Percentiles rank a stretch among this genome's conserved stretches.
phyloP scores from a whole-genome alignment of 257 asterid genomes.

The Misopates orontium region DNA sequence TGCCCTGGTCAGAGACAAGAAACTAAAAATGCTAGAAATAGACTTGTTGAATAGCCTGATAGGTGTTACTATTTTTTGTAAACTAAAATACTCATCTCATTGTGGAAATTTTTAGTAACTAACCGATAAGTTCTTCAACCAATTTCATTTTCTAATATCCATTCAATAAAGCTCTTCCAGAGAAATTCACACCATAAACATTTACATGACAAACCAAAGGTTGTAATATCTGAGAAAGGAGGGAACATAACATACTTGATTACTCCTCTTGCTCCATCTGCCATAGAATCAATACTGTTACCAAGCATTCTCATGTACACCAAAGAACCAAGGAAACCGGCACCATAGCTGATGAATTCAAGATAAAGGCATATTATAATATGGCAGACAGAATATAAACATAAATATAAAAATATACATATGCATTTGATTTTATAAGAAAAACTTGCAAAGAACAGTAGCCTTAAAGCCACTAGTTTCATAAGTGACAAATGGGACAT shows the following conservation, averaged over 20 bases:
- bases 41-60: no score
- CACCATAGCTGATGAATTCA: slow-evolving; percentile 64
- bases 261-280: slow-evolving; percentile 84
- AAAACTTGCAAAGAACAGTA: slow-evolving; percentile 17
- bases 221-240: neutral
- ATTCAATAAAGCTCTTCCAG: neutral
- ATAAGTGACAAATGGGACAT: slow-evolving; percentile 8
- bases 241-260: slow-evolving; percentile 56
- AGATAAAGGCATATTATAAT: slow-evolving; percentile 5
- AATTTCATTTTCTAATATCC: neutral
- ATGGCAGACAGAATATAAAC: neutral
- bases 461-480: slow-evolving; percentile 6
- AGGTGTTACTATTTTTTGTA: no score
- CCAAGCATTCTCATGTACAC: slow-evolving; percentile 94
- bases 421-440: neutral
- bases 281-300: slow-evolving; percentile 78
- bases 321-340: slow-evolving; percentile 81
- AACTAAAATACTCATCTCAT: no score
- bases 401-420: no score
- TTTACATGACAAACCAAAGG: neutral
- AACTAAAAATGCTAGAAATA: no score
- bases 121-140: no score
- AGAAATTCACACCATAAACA: neutral
- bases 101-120: no score
- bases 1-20: no score